These are phyloP conservation scores for Rhododendron kiyosumense DNA, from an alignment of 148 eudicot genomes.

Conservation along the genomic window DNA sequence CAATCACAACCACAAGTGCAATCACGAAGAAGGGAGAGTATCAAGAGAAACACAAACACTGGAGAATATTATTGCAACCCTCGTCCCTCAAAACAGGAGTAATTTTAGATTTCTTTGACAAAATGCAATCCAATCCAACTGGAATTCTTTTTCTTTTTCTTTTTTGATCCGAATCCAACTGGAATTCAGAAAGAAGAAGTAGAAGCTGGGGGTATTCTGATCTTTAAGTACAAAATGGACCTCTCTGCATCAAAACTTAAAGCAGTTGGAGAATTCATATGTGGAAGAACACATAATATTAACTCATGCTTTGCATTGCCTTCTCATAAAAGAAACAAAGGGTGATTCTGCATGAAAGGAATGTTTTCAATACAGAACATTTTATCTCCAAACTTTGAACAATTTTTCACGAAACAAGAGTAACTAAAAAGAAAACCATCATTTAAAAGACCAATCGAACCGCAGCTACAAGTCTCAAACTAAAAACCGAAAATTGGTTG, in stretches of 20 bases:
- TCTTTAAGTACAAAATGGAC: neutral
- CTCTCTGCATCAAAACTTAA: neutral
- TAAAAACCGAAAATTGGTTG: conserved; percentile 7
- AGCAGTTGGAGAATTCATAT: neutral
- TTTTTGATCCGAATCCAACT: too few species aligned
- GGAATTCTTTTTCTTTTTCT: too few species aligned
- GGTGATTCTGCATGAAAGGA: neutral
- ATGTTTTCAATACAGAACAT: neutral
- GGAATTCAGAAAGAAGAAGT: neutral
- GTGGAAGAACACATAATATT: neutral
- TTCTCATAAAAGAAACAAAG: neutral
- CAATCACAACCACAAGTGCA: too few species aligned
- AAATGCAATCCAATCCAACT: too few species aligned
- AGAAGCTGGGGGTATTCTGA: neutral
- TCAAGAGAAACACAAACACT: too few species aligned
- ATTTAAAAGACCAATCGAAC: conserved; percentile 7
- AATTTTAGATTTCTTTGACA: too few species aligned
- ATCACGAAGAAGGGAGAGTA: too few species aligned
- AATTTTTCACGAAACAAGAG: too few species aligned
- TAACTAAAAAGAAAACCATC: neutral
- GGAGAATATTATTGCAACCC: too few species aligned
- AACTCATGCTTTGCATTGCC: neutral
- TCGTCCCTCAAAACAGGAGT: too few species aligned
- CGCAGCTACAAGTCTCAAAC: neutral
- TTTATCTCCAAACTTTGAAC: neutral